Evolutionary conservation across 495 filamentous ascomycete species (phyloP), one percentile per base, ranked within the genome.

Genomic region (Aspergillus olivimuriae): DNA sequence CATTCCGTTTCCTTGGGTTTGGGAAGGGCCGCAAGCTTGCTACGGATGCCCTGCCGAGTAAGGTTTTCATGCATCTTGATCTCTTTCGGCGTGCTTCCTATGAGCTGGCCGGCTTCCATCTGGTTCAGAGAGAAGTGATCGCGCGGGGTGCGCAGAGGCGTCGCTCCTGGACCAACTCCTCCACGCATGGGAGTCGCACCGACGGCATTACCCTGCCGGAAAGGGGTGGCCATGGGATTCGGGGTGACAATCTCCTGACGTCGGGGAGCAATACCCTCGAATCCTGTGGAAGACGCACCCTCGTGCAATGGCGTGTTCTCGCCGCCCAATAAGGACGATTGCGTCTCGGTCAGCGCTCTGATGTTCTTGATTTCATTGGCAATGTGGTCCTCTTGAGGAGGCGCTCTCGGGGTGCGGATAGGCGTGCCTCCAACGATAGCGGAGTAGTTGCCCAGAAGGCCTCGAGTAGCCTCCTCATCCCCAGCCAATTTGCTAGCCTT

Each of bases 321-420:
- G 1, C 91, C 92, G 43, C 92, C 92, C 14, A 97, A 75, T 12
- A 98, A 71, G 14, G 88, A 94, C n/a, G 91, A 96, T 57, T 96
- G 86, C 0, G 92, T 97, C 55, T 95, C 87, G 0, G 89, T 96
- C 34, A 95, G 69, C 5, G 90, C 88, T 30, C 87, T 77, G 42
- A 96, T 95, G 60, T 98, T 97, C 47, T 80, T 83, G 45, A 97
- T 94, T 62, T 98, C 92, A 56, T 97, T 98, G 39, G 91, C 87
- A 39, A 98, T 88, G 49, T 85, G 82, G 60, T 98, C 94, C 57
- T 97, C 89, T 58, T 94, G 86, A 6, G 90, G 84, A 0, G 92
- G 84, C 14, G 89, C 90, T 56, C 82, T 77, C 2, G 92, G 92
- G 26, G 92, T 98, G 44, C 92, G 76, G 50, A 97, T 95, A 1